phyloP scores from a whole-genome alignment of 1,284 basidiomycete species.

The Cryptococcus wingfieldii region DNA sequence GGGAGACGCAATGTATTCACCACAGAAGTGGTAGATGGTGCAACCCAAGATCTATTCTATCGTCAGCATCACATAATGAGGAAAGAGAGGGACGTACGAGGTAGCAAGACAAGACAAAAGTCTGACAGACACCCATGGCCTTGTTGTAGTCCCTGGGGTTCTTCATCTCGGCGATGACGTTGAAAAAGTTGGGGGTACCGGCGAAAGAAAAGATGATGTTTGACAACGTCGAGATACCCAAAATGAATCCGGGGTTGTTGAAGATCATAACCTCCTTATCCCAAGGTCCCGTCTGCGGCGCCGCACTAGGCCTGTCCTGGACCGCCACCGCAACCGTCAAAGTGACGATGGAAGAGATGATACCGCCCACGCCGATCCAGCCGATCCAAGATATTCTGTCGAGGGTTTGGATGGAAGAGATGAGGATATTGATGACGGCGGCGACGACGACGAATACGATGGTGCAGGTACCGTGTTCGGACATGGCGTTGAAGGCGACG shows the following conservation, averaged over 20 bases:
- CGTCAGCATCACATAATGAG: background rate
- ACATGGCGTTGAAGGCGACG: conserved; percentile 48
- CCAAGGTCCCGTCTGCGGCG: conserved; percentile 12
- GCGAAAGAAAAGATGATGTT: conserved; percentile 42
- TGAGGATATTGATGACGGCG: conserved; percentile 9
- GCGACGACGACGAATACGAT: conserved; percentile 40
- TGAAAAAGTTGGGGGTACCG: conserved; percentile 37
- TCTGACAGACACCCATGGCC: conserved; percentile 21
- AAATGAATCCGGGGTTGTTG: conserved; percentile 30
- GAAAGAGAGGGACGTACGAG: conserved; percentile 28
- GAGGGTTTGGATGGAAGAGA: conserved; percentile 24
- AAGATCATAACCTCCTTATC: conserved; percentile 29
- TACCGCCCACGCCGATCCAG: conserved; percentile 35
- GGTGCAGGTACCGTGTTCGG: conserved; percentile 41
- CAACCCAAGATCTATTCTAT: conserved; percentile 18
- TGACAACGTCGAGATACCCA: conserved; percentile 40
- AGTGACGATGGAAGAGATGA: conserved; percentile 40
- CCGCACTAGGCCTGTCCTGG: conserved; percentile 34
- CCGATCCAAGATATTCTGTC: conserved; percentile 44
- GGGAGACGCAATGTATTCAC: conserved; percentile 44
- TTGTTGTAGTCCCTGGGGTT: conserved; percentile 31
- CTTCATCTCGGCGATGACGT: conserved; percentile 47
- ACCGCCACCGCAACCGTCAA: conserved; percentile 46
- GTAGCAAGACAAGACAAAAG: conserved; percentile 38
- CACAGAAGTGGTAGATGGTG: conserved; percentile 29